Evolutionary conservation across 441 rosid genomes (phyloP).

Genomic region (Manihot esculenta): DNA sequence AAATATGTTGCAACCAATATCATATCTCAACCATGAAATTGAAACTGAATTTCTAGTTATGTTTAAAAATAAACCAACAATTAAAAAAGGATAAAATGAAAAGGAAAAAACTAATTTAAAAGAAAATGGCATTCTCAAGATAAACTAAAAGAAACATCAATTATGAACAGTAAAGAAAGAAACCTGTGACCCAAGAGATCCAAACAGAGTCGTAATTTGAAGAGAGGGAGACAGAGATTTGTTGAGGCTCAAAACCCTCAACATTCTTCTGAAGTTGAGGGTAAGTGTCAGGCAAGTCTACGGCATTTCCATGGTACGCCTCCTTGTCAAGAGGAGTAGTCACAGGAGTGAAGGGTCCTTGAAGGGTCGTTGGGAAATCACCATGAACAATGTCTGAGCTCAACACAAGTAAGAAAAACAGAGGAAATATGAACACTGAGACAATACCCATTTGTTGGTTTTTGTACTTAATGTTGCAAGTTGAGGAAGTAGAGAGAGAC

Average conservation of each 20-base stretch:
- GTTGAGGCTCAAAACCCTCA: constrained; percentile 63
- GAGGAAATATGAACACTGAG: not conserved
- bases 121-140: not conserved
- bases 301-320: constrained; percentile 46
- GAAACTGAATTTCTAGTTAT: not conserved
- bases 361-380: constrained; percentile 53
- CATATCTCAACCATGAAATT: not conserved
- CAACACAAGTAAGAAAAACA: constrained; percentile 9
- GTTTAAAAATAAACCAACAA: not conserved
- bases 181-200: constrained; percentile 88
- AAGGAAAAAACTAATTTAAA: not conserved
- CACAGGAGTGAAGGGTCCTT: constrained; percentile 69
- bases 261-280: constrained; percentile 58
- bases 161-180: constrained; percentile 5
- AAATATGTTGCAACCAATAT: not conserved
- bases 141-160: constrained; percentile 8
- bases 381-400: constrained; percentile 25
- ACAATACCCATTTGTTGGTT: constrained; percentile 2
- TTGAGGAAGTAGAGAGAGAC: too few relatives aligned
- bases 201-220: constrained; percentile 60
- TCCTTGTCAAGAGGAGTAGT: constrained; percentile 61
- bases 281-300: constrained; percentile 67
- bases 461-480: too few relatives aligned
- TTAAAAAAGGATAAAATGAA: too few relatives aligned
- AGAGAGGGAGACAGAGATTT: constrained; percentile 70